Evolutionary conservation across 495 filamentous ascomycete genomes (phyloP), one percentile per base, ranked within the genome.

Genomic region (Ramalina intermedia): DNA sequence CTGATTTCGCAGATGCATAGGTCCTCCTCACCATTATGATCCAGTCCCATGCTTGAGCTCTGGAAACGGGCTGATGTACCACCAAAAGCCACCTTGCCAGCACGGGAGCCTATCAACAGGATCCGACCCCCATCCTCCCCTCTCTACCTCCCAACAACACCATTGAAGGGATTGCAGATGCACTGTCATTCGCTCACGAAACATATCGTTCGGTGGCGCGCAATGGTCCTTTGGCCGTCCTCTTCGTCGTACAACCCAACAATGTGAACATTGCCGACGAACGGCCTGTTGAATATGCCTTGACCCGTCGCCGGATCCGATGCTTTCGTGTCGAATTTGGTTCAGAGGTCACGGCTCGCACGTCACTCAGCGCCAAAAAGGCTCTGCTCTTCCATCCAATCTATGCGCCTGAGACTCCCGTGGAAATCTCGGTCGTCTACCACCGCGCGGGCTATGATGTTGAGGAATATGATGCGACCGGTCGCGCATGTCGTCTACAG

Each of bases 241-340:
- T 94, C 35, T 88, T 93, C 65, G 63, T 94, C 39, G 78, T 88
- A 12, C 87, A 94, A 60, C 74, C 75, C 20, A 69, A 74, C 20
- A 89, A 93, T 62, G 75, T 85, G 56, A 94, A 94, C 60, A 72
- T 87, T 53, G 87, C 89, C 47, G 87, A 94, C 58, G 88, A 94
- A 61, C 71, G 66, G 43, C 65, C 65, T 1, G 61, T 69, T 9
- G 65, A 68, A 36, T 69, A 67, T 48, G 63, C 58, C 7, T 40
- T 68, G n/a, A 64, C 61, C 63, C 51, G 73, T 78, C 53, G 70
- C 69, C 36, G 73, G 68, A 37, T 37, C 27, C 44, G 26, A 2
- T 37, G 24, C n/a, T 47, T 80, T 64, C 73, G 87, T 14, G 72
- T 87, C 5, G 72, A 81, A 20, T 85, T 85, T 55, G 62, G 74